Evolutionary conservation across 1,284 basidiomycete genomes (phyloP).

Genomic region (Apiotrichum gamsii): DNA sequence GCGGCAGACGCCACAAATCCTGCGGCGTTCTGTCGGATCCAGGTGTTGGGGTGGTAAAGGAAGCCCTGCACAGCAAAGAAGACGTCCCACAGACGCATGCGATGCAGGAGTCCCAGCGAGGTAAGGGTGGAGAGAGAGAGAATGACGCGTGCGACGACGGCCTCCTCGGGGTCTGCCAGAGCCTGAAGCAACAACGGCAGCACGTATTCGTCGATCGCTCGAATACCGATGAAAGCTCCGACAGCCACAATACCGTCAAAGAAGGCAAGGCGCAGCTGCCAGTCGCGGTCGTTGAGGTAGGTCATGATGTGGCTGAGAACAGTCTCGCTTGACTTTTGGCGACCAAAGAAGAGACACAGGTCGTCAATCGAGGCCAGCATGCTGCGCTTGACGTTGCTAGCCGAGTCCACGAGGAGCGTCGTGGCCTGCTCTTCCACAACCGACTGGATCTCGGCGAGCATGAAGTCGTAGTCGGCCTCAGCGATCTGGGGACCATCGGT

Average conservation of each 20-base stretch:
- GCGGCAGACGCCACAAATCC: constrained; percentile 81
- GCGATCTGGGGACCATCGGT: constrained; percentile 61
- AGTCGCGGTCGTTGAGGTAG: constrained; percentile 92
- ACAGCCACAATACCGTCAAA: constrained; percentile 95
- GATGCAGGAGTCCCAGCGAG: constrained; percentile 77
- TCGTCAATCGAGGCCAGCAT: constrained; percentile 70
- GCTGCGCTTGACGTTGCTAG: constrained; percentile 53
- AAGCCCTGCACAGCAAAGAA: constrained; percentile 81
- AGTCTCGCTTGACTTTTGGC: constrained; percentile 89
- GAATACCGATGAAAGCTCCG: constrained; percentile 80
- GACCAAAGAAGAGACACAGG: constrained; percentile 85
- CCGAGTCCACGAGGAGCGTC: constrained; percentile 56
- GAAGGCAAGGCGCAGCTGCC: constrained; percentile 83
- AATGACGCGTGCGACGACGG: constrained; percentile 81
- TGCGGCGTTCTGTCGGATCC: constrained; percentile 87
- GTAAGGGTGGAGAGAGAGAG: constrained; percentile 76
- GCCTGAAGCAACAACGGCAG: constrained; percentile 92
- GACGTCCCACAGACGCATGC: constrained; percentile 89
- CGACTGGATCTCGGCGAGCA: constrained; percentile 74
- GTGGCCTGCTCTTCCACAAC: constrained; percentile 84
- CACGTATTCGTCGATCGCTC: constrained; percentile 68
- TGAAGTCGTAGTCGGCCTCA: constrained; percentile 80
- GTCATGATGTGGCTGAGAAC: constrained; percentile 97
- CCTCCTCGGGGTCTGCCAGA: constrained; percentile 89
- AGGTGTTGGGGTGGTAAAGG: constrained; percentile 91